A percentile compares a stretch with the other conserved stretches of the same genome.
phyloP scores from a whole-genome alignment of 139 green algal genomes.

The Closterium sp. region DNA sequence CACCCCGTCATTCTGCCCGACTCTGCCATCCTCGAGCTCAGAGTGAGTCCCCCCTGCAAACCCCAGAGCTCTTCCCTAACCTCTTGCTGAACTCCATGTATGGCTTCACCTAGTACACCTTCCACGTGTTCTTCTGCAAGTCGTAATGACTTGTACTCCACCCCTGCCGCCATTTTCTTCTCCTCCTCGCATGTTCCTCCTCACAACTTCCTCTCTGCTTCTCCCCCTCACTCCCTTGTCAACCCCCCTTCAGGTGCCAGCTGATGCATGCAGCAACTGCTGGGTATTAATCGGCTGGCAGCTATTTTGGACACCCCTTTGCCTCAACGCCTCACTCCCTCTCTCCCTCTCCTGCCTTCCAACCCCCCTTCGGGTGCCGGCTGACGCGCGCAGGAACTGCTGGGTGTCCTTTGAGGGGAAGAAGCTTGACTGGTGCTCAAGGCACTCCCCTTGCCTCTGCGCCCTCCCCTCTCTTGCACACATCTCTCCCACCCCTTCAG shows the following conservation, averaged over 20 bases:
- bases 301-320: too few species aligned
- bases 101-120: background rate
- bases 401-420: slow-evolving; percentile 97
- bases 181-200: too few species aligned
- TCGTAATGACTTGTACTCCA: background rate
- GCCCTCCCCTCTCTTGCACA: too few species aligned
- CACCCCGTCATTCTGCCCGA: slow-evolving; percentile 95
- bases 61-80: too few species aligned
- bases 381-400: slow-evolving; percentile 72
- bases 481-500: slow-evolving; percentile 22
- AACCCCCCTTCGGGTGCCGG: slow-evolving; percentile 59
- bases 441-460: too few species aligned
- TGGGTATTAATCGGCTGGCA: too few species aligned
- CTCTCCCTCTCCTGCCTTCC: background rate
- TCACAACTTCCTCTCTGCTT: too few species aligned
- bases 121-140: background rate
- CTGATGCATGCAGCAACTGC: slow-evolving; percentile 72
- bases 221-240: background rate
- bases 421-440: too few species aligned
- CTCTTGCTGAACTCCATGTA: too few species aligned
- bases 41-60: slow-evolving; percentile 32
- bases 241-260: slow-evolving; percentile 60
- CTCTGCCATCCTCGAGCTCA: slow-evolving; percentile 69
- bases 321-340: too few species aligned
- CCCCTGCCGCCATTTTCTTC: too few species aligned